These are phyloP conservation scores for Penicillium goetzii DNA, from an alignment of 495 filamentous ascomycete species.

Conservation along the genomic window DNA sequence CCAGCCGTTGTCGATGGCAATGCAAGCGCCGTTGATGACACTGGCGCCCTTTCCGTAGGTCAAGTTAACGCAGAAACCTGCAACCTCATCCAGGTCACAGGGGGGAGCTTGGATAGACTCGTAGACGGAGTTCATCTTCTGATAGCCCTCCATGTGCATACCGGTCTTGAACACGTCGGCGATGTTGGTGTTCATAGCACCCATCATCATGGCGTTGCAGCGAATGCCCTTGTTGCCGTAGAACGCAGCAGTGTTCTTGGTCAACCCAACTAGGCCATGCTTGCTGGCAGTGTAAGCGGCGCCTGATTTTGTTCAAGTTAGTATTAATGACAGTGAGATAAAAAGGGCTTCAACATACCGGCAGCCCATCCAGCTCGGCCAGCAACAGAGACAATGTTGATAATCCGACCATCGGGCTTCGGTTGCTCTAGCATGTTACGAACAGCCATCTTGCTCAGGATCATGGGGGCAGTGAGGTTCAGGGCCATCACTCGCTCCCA, in stretches of 20 bases:
- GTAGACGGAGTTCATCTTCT: conserved; percentile 36
- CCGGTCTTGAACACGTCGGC: conserved; percentile 48
- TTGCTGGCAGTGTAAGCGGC: conserved; percentile 29
- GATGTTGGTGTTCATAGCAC: conserved; percentile 62
- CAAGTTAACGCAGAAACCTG: conserved; percentile 36
- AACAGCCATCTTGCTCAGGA: conserved; percentile 57
- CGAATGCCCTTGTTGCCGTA: conserved; percentile 62
- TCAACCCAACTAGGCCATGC: conserved; percentile 55
- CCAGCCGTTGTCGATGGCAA: conserved; percentile 41
- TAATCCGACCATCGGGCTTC: conserved; percentile 36
- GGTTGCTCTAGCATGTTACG: conserved; percentile 43
- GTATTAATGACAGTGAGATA: background rate
- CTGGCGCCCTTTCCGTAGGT: conserved; percentile 33
- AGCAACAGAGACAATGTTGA: conserved; percentile 46
- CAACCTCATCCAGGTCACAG: conserved; percentile 46
- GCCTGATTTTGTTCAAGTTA: conserved; percentile 29
- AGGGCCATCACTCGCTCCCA: conserved; percentile 63
- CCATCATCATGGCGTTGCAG: conserved; percentile 58
- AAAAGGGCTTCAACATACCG: conserved; percentile 29
- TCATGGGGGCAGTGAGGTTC: conserved; percentile 62
- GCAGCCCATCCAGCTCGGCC: conserved; percentile 38
- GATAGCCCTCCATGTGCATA: conserved; percentile 50
- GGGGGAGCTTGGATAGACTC: conserved; percentile 29
- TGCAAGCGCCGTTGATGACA: conserved; percentile 40
- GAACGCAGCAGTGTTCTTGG: conserved; percentile 64